These are phyloP conservation scores for Vaccinium darrowii DNA, from an alignment of 148 eudicot species.

Conservation along the genomic window DNA sequence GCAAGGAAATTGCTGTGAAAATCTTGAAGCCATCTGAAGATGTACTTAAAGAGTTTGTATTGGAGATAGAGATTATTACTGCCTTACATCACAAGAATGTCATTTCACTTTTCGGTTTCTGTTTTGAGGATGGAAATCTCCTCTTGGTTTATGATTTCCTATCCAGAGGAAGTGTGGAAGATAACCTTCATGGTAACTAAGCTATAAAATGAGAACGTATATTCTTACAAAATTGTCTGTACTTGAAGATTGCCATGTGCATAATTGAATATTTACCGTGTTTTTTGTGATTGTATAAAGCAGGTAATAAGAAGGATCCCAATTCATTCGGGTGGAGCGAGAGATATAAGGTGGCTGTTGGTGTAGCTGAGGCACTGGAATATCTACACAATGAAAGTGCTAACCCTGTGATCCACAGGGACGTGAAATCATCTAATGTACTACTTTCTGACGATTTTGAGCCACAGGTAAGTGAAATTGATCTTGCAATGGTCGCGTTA, in stretches of 20 bases:
- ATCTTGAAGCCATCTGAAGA: slow-evolving; percentile 69
- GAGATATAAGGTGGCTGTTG: slow-evolving; percentile 85
- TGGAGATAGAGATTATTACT: slow-evolving; percentile 79
- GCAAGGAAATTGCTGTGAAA: slow-evolving; percentile 81
- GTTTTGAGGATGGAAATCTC: slow-evolving; percentile 68
- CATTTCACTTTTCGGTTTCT: slow-evolving; percentile 80
- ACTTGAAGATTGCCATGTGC: slow-evolving; percentile 1
- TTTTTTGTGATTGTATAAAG: slow-evolving; percentile 3
- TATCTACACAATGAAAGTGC: slow-evolving; percentile 56
- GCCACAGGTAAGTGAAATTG: slow-evolving; percentile 56
- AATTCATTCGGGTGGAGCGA: slow-evolving; percentile 65
- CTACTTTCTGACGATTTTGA: slow-evolving; percentile 84
- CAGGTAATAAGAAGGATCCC: slow-evolving; percentile 52
- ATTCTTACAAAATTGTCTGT: neutral
- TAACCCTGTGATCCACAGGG: slow-evolving; percentile 81
- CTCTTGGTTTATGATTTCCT: slow-evolving; percentile 84
- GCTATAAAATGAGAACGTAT: slow-evolving; percentile 8
- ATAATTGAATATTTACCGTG: neutral
- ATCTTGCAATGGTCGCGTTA: neutral
- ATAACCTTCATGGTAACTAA: slow-evolving; percentile 77
- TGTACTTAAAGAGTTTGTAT: slow-evolving; percentile 59
- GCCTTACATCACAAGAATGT: slow-evolving; percentile 76
- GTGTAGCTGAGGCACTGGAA: slow-evolving; percentile 83
- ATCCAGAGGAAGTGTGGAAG: slow-evolving; percentile 89
- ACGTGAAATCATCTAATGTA: slow-evolving; percentile 93